These are phyloP conservation scores for Phlyctochytrium planicorne DNA, from an alignment of 192 early-diverging fungal genomes.

Conservation along the genomic window DNA sequence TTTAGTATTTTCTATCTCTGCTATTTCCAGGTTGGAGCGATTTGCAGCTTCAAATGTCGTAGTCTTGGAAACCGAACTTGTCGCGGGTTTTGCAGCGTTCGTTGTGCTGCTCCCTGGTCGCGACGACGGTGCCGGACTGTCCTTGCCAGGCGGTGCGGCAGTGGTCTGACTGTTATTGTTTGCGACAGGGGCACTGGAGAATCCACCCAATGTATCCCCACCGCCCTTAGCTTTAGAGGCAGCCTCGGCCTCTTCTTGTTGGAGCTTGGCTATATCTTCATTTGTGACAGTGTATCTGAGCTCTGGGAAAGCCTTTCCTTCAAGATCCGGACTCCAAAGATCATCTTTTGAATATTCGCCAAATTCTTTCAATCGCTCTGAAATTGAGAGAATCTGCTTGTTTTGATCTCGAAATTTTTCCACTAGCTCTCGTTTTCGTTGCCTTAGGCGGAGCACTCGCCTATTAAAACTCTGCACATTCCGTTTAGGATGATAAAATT, in stretches of 20 bases:
- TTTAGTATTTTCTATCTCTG: constrained; percentile 34
- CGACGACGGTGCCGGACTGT: not conserved
- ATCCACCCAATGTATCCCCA: constrained; percentile 41
- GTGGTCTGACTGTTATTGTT: no score
- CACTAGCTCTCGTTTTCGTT: constrained; percentile 35
- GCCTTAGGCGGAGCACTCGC: constrained; percentile 38
- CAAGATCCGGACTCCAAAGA: constrained; percentile 38
- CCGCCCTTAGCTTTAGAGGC: constrained; percentile 25
- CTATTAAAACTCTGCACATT: constrained; percentile 47
- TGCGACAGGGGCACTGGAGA: no score
- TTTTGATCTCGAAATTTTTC: constrained; percentile 36
- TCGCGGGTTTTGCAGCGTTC: not conserved
- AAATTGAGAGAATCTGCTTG: constrained; percentile 30
- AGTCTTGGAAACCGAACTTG: not conserved
- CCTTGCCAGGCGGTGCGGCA: constrained; percentile 2
- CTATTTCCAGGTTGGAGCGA: constrained; percentile 26
- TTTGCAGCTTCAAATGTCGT: not conserved
- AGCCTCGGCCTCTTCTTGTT: constrained; percentile 36
- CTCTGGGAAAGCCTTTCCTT: constrained; percentile 51
- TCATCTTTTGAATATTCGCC: constrained; percentile 24
- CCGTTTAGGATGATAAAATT: no score
- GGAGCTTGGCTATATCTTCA: constrained; percentile 45
- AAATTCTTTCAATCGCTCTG: constrained; percentile 35
- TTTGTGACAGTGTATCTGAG: constrained; percentile 44
- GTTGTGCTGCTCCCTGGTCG: not conserved